phyloP scores from a whole-genome alignment of 2,329 filamentous ascomycete species.

The Diplodia intermedia region DNA sequence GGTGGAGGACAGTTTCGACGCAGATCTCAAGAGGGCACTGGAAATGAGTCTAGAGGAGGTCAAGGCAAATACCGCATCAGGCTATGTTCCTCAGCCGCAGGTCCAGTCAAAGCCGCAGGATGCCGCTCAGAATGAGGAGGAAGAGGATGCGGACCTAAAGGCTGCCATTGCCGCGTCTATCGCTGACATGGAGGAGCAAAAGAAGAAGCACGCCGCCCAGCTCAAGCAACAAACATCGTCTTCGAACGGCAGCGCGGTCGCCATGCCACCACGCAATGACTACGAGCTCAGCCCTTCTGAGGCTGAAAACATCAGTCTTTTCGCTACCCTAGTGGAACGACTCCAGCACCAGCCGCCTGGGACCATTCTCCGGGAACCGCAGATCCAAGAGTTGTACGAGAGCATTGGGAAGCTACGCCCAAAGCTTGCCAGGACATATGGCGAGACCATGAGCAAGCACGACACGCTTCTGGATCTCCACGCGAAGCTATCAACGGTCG shows the following conservation, averaged over 20 bases:
- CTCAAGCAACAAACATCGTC: slow-evolving; percentile 80
- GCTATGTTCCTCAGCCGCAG: slow-evolving; percentile 73
- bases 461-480: slow-evolving; percentile 94
- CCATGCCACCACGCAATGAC: slow-evolving; percentile 79
- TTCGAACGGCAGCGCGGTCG: slow-evolving; percentile 55
- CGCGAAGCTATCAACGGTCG: slow-evolving; percentile 92
- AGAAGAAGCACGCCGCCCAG: slow-evolving; percentile 83
- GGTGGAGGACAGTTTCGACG: slow-evolving; percentile 89
- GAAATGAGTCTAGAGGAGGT: slow-evolving; percentile 98
- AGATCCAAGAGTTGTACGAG: slow-evolving; percentile 97
- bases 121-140: slow-evolving; percentile 63
- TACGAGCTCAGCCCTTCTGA: slow-evolving; percentile 94
- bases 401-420: slow-evolving; percentile 92
- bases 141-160: slow-evolving; percentile 91
- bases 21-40: slow-evolving; percentile 89
- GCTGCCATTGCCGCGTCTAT: slow-evolving; percentile 94
- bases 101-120: slow-evolving; percentile 48
- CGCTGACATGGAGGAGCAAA: slow-evolving; percentile 97
- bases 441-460: slow-evolving; percentile 99
- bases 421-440: slow-evolving; percentile 93
- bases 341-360: slow-evolving; percentile 94
- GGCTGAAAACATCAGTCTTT: slow-evolving; percentile 96
- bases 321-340: slow-evolving; percentile 90
- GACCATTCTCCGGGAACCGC: slow-evolving; percentile 93
- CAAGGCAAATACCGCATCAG: slow-evolving; percentile 71